A percentile compares a stretch with the other conserved stretches of the same genome.
Evolutionary conservation across 1,284 basidiomycete genomes (phyloP).

Genomic region (Mycosarcoma maydis): DNA sequence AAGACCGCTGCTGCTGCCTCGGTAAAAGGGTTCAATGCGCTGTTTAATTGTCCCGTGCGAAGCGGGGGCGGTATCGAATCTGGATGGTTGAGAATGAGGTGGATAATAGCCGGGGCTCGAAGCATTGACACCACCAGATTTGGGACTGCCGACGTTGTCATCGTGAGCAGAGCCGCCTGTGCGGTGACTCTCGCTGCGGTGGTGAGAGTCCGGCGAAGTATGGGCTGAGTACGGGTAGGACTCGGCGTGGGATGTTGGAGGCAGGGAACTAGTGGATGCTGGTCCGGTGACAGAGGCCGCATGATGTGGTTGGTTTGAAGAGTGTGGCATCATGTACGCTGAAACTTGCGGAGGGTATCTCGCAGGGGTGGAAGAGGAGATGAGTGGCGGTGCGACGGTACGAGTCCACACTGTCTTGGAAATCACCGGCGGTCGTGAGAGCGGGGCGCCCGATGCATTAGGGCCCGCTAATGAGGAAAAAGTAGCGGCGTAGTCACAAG

Average conservation of each 20-base stretch:
- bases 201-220: constrained; percentile 17
- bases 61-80: constrained; percentile 23
- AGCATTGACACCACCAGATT: constrained; percentile 2
- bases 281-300: not conserved
- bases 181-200: constrained; percentile 25
- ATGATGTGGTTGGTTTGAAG: constrained; percentile 1
- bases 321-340: constrained; percentile 1
- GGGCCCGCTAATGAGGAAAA: not conserved
- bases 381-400: not conserved
- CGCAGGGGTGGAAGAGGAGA: not conserved
- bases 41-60: constrained; percentile 9
- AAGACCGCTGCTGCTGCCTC: constrained; percentile 38
- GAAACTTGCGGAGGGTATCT: constrained; percentile 10
- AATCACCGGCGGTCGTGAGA: constrained; percentile 16
- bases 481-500: constrained; percentile 14
- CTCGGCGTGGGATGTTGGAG: constrained; percentile 6
- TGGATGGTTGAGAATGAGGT: constrained; percentile 24
- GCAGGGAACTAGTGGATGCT: not conserved
- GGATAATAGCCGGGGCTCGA: constrained; percentile 26
- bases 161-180: constrained; percentile 17
- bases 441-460: not conserved
- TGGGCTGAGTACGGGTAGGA: constrained; percentile 11
- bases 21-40: constrained; percentile 35
- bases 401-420: constrained; percentile 18
- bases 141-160: constrained; percentile 32